These are phyloP conservation scores for Rhazya stricta DNA, from an alignment of 257 asterid genomes.

Conservation along the genomic window DNA sequence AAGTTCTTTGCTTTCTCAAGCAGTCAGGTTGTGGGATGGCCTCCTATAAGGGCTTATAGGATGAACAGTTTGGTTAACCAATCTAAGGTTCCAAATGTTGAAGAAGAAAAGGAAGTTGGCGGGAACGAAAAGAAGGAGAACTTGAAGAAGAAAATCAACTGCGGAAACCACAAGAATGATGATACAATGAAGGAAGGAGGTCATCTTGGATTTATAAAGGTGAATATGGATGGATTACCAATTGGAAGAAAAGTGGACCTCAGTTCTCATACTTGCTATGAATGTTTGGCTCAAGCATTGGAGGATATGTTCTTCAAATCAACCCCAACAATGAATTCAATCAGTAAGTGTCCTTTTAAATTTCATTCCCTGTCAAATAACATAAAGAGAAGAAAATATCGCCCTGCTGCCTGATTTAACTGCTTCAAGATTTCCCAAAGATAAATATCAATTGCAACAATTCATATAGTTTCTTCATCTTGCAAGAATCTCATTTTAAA, in stretches of 20 bases:
- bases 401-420: neutral
- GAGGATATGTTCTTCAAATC: constrained; percentile 75
- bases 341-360: constrained; percentile 26
- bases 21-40: constrained; percentile 98
- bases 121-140: constrained; percentile 51
- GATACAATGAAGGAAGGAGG: constrained; percentile 33
- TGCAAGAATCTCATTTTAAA: neutral
- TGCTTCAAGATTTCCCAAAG: neutral
- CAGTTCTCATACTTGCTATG: constrained; percentile 60
- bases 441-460: neutral
- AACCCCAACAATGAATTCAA: constrained; percentile 16
- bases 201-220: constrained; percentile 66
- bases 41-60: constrained; percentile 70
- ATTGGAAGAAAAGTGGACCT: constrained; percentile 84
- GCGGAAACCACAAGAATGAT: constrained; percentile 44
- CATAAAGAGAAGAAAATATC: neutral
- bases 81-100: constrained; percentile 44
- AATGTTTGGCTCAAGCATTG: constrained; percentile 51
- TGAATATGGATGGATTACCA: constrained; percentile 74
- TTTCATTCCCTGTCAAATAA: neutral
- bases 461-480: neutral
- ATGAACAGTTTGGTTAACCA: constrained; percentile 70
- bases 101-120: constrained; percentile 48
- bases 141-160: constrained; percentile 58
- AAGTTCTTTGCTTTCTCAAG: constrained; percentile 19